Percentiles rank a stretch among this genome's conserved stretches.
phyloP scores from a whole-genome alignment of 2,329 filamentous ascomycete genomes.

The Septoria linicola region DNA sequence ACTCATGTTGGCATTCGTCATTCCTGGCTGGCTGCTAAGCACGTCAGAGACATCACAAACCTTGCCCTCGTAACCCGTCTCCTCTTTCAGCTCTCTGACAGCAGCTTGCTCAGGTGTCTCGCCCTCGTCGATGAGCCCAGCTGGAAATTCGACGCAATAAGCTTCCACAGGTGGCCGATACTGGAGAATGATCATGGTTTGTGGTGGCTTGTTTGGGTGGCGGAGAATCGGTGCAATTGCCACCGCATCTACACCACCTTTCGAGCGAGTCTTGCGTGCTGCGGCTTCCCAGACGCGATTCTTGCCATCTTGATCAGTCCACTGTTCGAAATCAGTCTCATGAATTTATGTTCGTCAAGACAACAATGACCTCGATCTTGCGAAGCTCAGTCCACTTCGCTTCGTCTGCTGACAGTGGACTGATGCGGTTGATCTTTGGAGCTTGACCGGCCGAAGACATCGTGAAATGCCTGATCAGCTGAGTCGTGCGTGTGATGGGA shows the following conservation, averaged over 20 bases:
- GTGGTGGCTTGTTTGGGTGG: constrained; percentile 47
- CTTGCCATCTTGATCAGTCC: constrained; percentile 42
- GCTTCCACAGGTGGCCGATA: constrained; percentile 61
- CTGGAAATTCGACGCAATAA: constrained; percentile 60
- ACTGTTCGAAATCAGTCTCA: constrained; percentile 10
- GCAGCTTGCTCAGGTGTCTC: constrained; percentile 58
- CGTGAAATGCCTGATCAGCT: constrained; percentile 23
- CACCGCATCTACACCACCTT: constrained; percentile 60
- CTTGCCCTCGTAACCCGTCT: constrained; percentile 61
- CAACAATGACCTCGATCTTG: constrained; percentile 46
- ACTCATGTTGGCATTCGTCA: constrained; percentile 39
- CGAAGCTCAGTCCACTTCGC: constrained; percentile 59
- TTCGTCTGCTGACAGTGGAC: constrained; percentile 52
- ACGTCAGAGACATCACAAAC: constrained; percentile 51
- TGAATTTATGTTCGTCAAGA: background rate
- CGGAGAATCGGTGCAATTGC: constrained; percentile 57
- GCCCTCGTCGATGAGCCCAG: constrained; percentile 58
- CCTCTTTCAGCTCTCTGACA: constrained; percentile 60
- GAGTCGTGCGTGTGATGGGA: constrained; percentile 19
- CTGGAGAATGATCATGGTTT: constrained; percentile 57
- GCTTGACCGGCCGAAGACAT: constrained; percentile 41
- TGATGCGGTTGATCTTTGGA: constrained; percentile 49
- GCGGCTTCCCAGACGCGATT: constrained; percentile 53
- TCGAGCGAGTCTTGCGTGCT: constrained; percentile 52
- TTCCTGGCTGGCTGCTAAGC: constrained; percentile 61